Conservation (phyloP, 495 filamentous ascomycete species). For the Penicillium egyptiacum region DNA sequence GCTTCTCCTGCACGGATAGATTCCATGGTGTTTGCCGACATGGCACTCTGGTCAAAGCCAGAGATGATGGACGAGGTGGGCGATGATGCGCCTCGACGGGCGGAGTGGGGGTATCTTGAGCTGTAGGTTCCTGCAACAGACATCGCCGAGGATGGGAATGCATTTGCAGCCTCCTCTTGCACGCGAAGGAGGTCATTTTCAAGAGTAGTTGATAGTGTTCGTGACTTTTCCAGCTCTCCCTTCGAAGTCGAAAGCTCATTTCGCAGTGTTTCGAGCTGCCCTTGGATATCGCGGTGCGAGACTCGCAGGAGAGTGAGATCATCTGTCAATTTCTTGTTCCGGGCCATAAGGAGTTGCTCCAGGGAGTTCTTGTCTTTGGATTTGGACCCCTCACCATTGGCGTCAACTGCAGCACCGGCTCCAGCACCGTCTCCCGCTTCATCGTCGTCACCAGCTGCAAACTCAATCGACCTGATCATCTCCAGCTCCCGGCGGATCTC, state of each 20-base stretch:
- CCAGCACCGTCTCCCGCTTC: conserved; percentile 53
- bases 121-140: conserved; percentile 93
- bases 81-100: conserved; percentile 69
- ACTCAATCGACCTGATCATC: conserved; percentile 95
- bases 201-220: conserved; percentile 79
- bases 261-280: conserved; percentile 74
- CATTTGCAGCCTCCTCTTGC: conserved; percentile 78
- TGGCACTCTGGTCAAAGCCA: conserved; percentile 70
- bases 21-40: conserved; percentile 52
- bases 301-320: conserved; percentile 91
- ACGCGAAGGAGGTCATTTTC: conserved; percentile 89
- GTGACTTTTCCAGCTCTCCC: conserved; percentile 80
- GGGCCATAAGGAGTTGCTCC: conserved; percentile 84
- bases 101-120: conserved; percentile 76
- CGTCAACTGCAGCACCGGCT: conserved; percentile 32
- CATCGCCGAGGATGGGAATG: conserved; percentile 80
- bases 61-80: conserved; percentile 98
- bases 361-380: conserved; percentile 72
- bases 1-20: conserved; percentile 65
- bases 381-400: conserved; percentile 53
- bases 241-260: conserved; percentile 82
- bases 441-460: conserved; percentile 78
- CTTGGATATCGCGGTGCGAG: conserved; percentile 89
- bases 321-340: conserved; percentile 93
- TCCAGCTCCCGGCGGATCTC: conserved; percentile 94